These are phyloP conservation scores for Ophiostoma novo-ulmi DNA, from an alignment of 2,329 filamentous ascomycete genomes.

Conservation along the genomic window DNA sequence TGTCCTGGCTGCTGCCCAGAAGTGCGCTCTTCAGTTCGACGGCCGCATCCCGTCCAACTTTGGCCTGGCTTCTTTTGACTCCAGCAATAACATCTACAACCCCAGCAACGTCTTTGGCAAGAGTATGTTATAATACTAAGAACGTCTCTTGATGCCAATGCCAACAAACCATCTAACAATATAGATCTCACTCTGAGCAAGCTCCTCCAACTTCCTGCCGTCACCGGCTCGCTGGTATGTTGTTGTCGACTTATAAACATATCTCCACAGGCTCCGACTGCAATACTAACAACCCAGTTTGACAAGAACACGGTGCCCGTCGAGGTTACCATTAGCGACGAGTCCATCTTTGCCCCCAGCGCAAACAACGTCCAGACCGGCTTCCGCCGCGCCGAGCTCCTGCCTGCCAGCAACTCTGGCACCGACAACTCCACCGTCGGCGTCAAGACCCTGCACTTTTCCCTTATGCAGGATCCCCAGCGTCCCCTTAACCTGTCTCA, in stretches of 20 bases:
- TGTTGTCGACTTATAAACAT: too few relatives aligned
- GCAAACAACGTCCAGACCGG: constrained; percentile 48
- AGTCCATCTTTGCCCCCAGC: constrained; percentile 54
- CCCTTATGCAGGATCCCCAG: constrained; percentile 47
- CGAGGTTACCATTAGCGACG: constrained; percentile 52
- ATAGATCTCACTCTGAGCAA: constrained; percentile 46
- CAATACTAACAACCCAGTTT: constrained; percentile 35
- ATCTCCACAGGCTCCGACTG: not conserved
- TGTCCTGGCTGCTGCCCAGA: constrained; percentile 30
- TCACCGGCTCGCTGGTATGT: constrained; percentile 38
- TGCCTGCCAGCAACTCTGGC: constrained; percentile 46
- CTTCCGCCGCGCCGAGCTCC: constrained; percentile 56
- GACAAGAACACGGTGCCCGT: constrained; percentile 43
- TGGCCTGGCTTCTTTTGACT: constrained; percentile 40
- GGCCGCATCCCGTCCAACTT: constrained; percentile 42
- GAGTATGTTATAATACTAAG: constrained; percentile 29
- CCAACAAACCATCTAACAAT: not conserved
- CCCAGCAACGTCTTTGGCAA: constrained; percentile 49
- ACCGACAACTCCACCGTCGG: constrained; percentile 49
- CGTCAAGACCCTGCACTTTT: constrained; percentile 59
- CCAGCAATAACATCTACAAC: constrained; percentile 43
- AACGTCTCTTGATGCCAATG: not conserved
- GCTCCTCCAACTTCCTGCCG: constrained; percentile 45
- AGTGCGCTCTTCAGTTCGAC: constrained; percentile 42
- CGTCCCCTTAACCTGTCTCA: constrained; percentile 54